Percentiles rank a stretch among this genome's conserved stretches.
Evolutionary conservation across 2,329 filamentous ascomycete species (phyloP).

Genomic region (Boeremia lycopersici): DNA sequence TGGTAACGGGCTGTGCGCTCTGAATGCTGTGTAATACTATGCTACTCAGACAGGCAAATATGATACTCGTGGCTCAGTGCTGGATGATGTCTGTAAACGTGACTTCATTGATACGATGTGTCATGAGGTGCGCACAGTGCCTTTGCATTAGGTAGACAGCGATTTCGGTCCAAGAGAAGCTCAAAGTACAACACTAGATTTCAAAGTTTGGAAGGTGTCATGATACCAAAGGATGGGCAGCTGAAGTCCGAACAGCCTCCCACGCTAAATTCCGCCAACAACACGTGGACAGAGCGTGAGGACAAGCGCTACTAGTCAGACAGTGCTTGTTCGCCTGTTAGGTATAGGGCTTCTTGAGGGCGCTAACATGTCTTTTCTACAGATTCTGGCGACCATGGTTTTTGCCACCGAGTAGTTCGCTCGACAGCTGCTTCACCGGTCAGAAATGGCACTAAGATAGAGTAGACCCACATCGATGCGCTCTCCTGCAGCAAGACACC

Average conservation of each 20-base stretch:
- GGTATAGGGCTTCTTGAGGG: not conserved
- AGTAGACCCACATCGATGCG: slow-evolving; percentile 6
- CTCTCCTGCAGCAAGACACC: slow-evolving; percentile 13
- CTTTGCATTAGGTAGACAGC: too few relatives aligned
- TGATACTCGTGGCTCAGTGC: too few relatives aligned
- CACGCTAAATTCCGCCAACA: not conserved
- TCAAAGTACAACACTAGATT: not conserved
- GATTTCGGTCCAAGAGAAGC: not conserved
- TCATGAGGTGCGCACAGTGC: too few relatives aligned
- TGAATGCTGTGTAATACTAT: too few relatives aligned
- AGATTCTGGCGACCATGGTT: not conserved
- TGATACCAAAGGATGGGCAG: not conserved
- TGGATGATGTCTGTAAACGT: too few relatives aligned
- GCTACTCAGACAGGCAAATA: too few relatives aligned
- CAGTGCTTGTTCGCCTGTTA: not conserved
- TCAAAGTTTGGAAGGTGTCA: not conserved
- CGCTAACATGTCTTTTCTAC: not conserved
- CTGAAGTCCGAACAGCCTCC: slow-evolving; percentile 6
- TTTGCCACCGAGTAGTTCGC: not conserved
- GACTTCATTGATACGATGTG: too few relatives aligned
- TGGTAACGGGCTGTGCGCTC: too few relatives aligned
- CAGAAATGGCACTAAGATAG: not conserved
- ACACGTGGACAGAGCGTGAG: not conserved
- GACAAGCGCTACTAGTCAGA: not conserved
- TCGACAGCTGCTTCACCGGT: slow-evolving; percentile 15